Conservation (phyloP, 345 rosid species). For the Brassica napus region DNA sequence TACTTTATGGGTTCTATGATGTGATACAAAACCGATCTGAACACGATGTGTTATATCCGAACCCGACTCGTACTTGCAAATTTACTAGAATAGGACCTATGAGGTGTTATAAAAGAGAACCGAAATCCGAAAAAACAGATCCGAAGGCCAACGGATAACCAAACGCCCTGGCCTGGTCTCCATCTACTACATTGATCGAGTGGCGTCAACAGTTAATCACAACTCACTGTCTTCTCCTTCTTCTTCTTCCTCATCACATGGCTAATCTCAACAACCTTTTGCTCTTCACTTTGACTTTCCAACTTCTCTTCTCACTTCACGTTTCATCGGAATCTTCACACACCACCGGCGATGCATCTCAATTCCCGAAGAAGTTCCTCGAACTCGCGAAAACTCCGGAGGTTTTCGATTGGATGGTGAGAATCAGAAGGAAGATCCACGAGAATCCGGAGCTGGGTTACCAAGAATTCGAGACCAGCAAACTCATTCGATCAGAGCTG, state of each 20-base stretch:
- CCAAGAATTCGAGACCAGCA: constrained; percentile 66
- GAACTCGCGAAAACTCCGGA: constrained; percentile 45
- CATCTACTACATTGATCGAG: background rate
- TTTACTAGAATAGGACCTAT: no score
- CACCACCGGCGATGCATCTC: constrained; percentile 23
- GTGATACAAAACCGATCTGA: no score
- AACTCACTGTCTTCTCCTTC: background rate
- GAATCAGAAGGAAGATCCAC: constrained; percentile 53
- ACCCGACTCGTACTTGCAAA: no score
- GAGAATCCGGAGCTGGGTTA: constrained; percentile 68
- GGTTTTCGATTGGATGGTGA: constrained; percentile 47
- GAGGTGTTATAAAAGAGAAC: no score
- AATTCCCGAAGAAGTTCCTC: constrained; percentile 45
- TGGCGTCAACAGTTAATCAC: background rate
- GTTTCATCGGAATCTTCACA: constrained; percentile 25
- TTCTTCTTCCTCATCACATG: constrained; percentile 5
- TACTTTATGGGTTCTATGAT: no score
- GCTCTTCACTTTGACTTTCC: constrained; percentile 25
- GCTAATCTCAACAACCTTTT: background rate
- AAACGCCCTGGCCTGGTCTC: no score
- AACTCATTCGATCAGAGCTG: constrained; percentile 60
- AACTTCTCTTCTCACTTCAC: background rate
- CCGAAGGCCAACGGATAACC: no score
- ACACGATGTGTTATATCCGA: no score
- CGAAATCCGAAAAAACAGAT: no score